Evolutionary conservation across 192 early-diverging fungal genomes (phyloP).

Genomic region (Chytriomyces confervae): DNA sequence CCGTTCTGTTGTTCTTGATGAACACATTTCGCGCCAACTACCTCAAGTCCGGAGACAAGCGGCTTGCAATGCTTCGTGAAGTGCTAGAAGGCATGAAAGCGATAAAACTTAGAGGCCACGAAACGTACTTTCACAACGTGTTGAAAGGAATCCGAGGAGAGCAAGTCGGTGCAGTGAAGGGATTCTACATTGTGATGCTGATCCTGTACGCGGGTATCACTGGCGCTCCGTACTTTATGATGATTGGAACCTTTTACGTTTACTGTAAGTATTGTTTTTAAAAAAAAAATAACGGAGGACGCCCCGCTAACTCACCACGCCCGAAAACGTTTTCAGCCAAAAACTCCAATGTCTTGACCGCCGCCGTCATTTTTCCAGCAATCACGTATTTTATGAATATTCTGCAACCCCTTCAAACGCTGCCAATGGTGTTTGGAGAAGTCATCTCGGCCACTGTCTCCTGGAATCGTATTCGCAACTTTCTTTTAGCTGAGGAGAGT

Average conservation of each 20-base stretch:
- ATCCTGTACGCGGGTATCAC: background rate
- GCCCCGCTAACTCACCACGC: background rate
- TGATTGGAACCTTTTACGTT: slow-evolving; percentile 25
- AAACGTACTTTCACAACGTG: slow-evolving; percentile 22
- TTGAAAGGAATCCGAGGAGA: background rate
- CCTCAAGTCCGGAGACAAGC: slow-evolving; percentile 30
- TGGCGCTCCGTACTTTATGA: slow-evolving; percentile 9
- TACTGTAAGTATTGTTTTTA: slow-evolving; percentile 2
- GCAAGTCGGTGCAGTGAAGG: background rate
- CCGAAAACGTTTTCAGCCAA: background rate
- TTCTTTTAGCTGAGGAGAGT: slow-evolving; percentile 65
- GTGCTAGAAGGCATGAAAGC: slow-evolving; percentile 42
- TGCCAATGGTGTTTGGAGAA: slow-evolving; percentile 54
- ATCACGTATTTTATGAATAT: slow-evolving; percentile 64
- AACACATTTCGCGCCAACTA: slow-evolving; percentile 22
- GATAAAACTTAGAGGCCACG: slow-evolving; percentile 38
- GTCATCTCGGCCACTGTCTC: slow-evolving; percentile 44
- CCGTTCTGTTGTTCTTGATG: slow-evolving; percentile 12
- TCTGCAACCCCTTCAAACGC: slow-evolving; percentile 51
- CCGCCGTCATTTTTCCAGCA: slow-evolving; percentile 67
- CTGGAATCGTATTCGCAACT: slow-evolving; percentile 47
- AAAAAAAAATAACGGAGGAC: background rate
- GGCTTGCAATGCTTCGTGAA: slow-evolving; percentile 39
- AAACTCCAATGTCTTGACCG: background rate
- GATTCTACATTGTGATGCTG: no score